Evolutionary conservation across 2,329 filamentous ascomycete species (phyloP).

Genomic region (Diaporthe eres): DNA sequence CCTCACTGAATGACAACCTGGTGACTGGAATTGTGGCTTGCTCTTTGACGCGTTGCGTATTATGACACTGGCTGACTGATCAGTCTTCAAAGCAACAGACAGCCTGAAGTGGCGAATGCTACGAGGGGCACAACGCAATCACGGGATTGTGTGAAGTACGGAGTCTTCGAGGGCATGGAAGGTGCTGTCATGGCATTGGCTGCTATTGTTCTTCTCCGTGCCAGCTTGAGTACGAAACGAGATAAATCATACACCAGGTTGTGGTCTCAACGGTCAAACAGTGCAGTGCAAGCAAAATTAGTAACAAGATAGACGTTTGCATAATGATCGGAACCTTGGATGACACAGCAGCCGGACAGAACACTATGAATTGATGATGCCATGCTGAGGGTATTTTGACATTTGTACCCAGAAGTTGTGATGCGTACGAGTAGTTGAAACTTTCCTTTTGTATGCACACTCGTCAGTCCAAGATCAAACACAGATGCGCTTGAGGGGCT

Average conservation of each 20-base stretch:
- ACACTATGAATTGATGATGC: too few relatives aligned
- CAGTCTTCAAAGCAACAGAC: neutral
- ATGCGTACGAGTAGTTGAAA: too few relatives aligned
- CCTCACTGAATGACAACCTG: neutral
- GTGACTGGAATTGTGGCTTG: constrained; percentile 10
- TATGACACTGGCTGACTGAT: neutral
- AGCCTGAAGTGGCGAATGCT: neutral
- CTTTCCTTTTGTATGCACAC: too few relatives aligned
- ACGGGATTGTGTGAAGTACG: neutral
- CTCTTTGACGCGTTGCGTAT: neutral
- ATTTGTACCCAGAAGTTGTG: too few relatives aligned
- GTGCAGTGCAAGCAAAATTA: too few relatives aligned
- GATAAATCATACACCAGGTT: too few relatives aligned
- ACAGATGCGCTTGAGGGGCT: too few relatives aligned
- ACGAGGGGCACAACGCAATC: neutral
- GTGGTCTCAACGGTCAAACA: neutral
- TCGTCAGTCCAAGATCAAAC: too few relatives aligned
- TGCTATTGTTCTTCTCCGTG: neutral
- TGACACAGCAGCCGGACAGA: too few relatives aligned
- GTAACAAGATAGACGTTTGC: neutral
- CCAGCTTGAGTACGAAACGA: neutral
- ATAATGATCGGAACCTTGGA: neutral
- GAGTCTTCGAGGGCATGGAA: too few relatives aligned
- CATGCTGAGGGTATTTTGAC: too few relatives aligned
- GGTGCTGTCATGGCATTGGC: too few relatives aligned